phyloP scores from a whole-genome alignment of 164 flowering plant genomes.

The Cinnamomum chago region DNA sequence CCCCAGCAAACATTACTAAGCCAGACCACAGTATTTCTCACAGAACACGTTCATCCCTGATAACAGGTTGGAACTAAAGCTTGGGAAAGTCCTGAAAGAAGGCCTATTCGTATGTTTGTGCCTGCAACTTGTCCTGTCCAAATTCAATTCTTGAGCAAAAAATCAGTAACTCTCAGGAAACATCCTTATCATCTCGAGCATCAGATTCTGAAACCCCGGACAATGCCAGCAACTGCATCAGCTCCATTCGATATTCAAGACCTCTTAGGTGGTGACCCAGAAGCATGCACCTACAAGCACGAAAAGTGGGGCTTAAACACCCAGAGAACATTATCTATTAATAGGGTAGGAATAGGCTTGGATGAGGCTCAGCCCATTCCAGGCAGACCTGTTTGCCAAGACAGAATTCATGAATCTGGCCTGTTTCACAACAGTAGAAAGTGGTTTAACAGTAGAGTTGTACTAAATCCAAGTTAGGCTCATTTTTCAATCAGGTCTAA shows the following conservation, averaged over 20 bases:
- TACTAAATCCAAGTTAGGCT: neutral
- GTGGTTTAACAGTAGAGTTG: neutral
- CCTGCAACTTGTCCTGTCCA: neutral
- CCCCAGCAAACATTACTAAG: neutral
- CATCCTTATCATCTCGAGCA: constrained; percentile 23
- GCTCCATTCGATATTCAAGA: constrained; percentile 67
- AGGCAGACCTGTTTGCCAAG: neutral
- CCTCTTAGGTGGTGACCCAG: constrained; percentile 81
- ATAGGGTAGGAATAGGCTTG: neutral
- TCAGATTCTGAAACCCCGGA: constrained; percentile 25
- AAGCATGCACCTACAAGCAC: constrained; percentile 67
- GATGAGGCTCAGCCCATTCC: neutral
- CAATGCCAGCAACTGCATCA: constrained; percentile 51
- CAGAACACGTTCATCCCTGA: neutral
- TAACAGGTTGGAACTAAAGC: neutral
- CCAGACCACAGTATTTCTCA: neutral
- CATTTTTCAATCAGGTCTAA: neutral
- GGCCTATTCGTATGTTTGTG: neutral
- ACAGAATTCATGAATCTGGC: neutral
- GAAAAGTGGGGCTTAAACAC: neutral
- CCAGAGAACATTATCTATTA: neutral
- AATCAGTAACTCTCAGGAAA: neutral
- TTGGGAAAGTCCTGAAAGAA: neutral
- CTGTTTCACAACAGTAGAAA: neutral
- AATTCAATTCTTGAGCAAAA: neutral